Evolutionary conservation across 768 basidiomycete genomes (phyloP).

Genomic region (Suillus ampliporus): DNA sequence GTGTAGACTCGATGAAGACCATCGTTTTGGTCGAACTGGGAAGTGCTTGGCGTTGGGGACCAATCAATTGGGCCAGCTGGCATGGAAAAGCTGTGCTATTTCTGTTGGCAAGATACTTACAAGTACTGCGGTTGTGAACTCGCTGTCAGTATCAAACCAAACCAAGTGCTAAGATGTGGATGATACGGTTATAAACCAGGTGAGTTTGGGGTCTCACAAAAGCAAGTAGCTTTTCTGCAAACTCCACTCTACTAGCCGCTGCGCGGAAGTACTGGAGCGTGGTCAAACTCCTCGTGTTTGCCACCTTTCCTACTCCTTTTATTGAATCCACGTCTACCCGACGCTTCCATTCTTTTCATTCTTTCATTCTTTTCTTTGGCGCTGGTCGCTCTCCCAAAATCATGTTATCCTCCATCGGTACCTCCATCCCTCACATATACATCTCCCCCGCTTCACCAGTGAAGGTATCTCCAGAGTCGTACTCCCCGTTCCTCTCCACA

Average conservation of each 20-base stretch:
- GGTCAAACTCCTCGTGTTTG: slow-evolving; percentile 28
- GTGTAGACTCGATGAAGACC: neutral
- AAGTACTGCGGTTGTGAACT: neutral
- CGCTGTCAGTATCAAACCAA: neutral
- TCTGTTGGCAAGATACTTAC: neutral
- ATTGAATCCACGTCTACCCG: slow-evolving; percentile 41
- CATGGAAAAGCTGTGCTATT: neutral
- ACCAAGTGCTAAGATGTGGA: neutral
- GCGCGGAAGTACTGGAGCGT: slow-evolving; percentile 17
- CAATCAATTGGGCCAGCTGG: neutral
- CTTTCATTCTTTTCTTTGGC: slow-evolving; percentile 43
- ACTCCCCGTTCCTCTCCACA: slow-evolving; percentile 61
- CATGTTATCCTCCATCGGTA: slow-evolving; percentile 25
- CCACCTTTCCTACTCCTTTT: slow-evolving; percentile 13
- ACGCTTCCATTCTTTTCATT: slow-evolving; percentile 37
- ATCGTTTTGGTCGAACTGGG: neutral
- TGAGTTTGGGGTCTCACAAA: neutral
- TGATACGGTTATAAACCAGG: neutral
- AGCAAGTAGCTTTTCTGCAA: neutral
- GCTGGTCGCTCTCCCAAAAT: slow-evolving; percentile 51
- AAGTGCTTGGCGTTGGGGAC: neutral
- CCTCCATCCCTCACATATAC: slow-evolving; percentile 64
- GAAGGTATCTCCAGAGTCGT: slow-evolving; percentile 55
- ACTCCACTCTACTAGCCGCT: slow-evolving; percentile 15
- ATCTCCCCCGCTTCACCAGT: slow-evolving; percentile 73